Conservation (phyloP, 495 filamentous ascomycete species). For the Penicillium soppii region DNA sequence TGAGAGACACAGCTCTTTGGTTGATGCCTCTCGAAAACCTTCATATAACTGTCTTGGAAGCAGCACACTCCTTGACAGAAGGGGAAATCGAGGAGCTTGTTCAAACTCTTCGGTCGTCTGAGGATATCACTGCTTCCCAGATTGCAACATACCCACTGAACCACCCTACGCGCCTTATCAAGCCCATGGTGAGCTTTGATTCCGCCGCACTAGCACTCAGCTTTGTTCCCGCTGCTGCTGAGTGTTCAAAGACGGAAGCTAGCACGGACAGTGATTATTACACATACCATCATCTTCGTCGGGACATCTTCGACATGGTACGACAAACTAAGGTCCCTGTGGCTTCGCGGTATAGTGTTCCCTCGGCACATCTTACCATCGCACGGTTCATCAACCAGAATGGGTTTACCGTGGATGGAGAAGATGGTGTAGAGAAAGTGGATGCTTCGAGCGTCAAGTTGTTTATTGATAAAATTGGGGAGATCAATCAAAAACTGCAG, state of each 20-base stretch:
- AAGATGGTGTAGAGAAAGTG: conserved; percentile 24
- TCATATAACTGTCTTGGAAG: conserved; percentile 63
- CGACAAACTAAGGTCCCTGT: conserved; percentile 55
- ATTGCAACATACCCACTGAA: conserved; percentile 59
- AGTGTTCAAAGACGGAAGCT: conserved; percentile 24
- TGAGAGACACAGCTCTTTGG: conserved; percentile 64
- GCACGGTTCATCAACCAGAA: conserved; percentile 66
- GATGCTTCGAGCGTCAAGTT: conserved; percentile 49
- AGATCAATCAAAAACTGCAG: conserved; percentile 67
- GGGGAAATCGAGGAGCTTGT: conserved; percentile 17
- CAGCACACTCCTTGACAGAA: conserved; percentile 20
- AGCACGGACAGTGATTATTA: conserved; percentile 51
- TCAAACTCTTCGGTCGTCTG: conserved; percentile 41
- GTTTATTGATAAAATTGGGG: conserved; percentile 66
- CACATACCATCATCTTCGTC: conserved; percentile 82
- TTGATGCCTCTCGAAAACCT: conserved; percentile 72
- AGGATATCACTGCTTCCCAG: conserved; percentile 31
- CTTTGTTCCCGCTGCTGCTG: conserved; percentile 70
- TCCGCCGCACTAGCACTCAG: conserved; percentile 74
- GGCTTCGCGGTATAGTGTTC: conserved; percentile 73
- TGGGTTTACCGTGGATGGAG: conserved; percentile 39
- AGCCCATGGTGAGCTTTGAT: conserved; percentile 77
- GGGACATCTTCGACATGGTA: conserved; percentile 64
- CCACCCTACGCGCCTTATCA: conserved; percentile 66
- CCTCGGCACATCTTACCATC: conserved; percentile 80